These are phyloP conservation scores for Hebeloma cylindrosporum DNA, from an alignment of 768 basidiomycete genomes.

Conservation along the genomic window DNA sequence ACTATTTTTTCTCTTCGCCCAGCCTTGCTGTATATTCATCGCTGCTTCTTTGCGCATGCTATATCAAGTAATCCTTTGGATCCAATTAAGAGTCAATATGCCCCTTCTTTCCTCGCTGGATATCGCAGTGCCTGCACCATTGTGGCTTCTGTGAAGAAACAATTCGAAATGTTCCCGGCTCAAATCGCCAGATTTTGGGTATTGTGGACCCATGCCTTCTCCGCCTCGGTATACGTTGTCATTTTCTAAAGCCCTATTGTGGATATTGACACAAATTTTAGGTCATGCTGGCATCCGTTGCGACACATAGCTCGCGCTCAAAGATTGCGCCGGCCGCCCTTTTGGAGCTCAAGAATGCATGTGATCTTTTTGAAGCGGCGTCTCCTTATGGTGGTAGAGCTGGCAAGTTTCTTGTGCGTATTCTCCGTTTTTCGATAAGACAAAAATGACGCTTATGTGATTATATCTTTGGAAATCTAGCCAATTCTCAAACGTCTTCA, in stretches of 20 bases:
- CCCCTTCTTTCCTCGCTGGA: slow-evolving; percentile 66
- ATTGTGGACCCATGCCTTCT: slow-evolving; percentile 72
- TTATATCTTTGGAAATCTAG: slow-evolving; percentile 33
- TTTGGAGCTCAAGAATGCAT: slow-evolving; percentile 59
- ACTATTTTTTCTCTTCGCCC: slow-evolving; percentile 1
- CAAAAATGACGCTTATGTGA: neutral
- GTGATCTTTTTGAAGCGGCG: slow-evolving; percentile 65
- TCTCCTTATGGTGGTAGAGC: slow-evolving; percentile 63
- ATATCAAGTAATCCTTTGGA: slow-evolving; percentile 61
- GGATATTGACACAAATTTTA: slow-evolving; percentile 24
- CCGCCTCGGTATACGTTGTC: slow-evolving; percentile 49
- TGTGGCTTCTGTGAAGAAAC: slow-evolving; percentile 44
- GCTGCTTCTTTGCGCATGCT: slow-evolving; percentile 76
- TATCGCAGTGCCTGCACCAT: slow-evolving; percentile 67
- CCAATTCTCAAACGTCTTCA: slow-evolving; percentile 65
- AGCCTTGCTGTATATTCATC: slow-evolving; percentile 76
- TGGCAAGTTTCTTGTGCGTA: slow-evolving; percentile 64
- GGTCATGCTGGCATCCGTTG: slow-evolving; percentile 80
- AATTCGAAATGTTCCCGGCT: slow-evolving; percentile 51
- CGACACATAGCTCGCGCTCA: slow-evolving; percentile 63
- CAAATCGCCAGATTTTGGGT: slow-evolving; percentile 70
- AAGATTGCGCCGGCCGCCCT: slow-evolving; percentile 74
- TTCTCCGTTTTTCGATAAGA: neutral
- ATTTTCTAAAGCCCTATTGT: slow-evolving; percentile 1
- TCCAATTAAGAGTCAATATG: slow-evolving; percentile 68